phyloP scores from a whole-genome alignment of 73 alveolate genomes.

The Blepharisma stoltei region DNA sequence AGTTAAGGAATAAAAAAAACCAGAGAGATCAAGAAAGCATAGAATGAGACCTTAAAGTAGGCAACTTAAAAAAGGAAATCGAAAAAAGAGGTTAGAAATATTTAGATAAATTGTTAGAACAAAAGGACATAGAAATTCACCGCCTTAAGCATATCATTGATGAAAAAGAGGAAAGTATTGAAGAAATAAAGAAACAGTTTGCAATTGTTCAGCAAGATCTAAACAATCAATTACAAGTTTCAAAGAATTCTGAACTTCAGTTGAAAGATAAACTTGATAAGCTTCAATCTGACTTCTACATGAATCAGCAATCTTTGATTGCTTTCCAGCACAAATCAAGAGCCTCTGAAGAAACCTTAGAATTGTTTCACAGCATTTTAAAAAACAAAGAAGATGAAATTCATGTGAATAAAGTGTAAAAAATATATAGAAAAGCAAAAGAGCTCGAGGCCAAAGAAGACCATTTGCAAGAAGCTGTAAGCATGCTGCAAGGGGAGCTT shows the following conservation, averaged over 20 bases:
- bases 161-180: not conserved
- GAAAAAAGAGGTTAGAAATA: not conserved
- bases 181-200: not conserved
- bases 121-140: not conserved
- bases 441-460: slow-evolving; percentile 4
- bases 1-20: not conserved
- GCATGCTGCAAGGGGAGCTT: slow-evolving; percentile 1
- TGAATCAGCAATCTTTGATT: not conserved
- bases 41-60: not conserved
- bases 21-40: not conserved
- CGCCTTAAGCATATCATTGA: not conserved
- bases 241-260: not conserved
- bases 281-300: not conserved
- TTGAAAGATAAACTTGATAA: not conserved
- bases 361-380: not conserved
- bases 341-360: not conserved
- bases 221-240: not conserved
- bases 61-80: not conserved
- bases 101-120: not conserved
- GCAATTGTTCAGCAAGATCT: not conserved
- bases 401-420: not conserved
- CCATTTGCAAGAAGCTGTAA: not conserved
- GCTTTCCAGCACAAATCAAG: not conserved
- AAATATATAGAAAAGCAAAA: not conserved
- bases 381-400: slow-evolving; percentile 25